These are phyloP conservation scores for Leccinum aurantiacum DNA, from an alignment of 768 basidiomycete species.

Conservation along the genomic window DNA sequence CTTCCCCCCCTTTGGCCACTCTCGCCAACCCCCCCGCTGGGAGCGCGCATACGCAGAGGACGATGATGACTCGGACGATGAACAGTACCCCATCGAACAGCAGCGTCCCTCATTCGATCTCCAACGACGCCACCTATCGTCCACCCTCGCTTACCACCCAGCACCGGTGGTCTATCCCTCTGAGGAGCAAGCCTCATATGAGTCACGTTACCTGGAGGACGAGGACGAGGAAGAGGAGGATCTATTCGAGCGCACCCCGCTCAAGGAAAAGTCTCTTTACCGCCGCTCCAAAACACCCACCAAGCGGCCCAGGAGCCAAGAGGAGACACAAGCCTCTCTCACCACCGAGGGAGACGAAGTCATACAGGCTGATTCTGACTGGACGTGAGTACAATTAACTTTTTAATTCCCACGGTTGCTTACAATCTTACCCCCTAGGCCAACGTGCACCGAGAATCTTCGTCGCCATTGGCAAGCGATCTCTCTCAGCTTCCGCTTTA, in stretches of 20 bases:
- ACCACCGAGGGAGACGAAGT: slow-evolving; percentile 8
- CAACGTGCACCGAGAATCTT: slow-evolving; percentile 55
- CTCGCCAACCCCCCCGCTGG: slow-evolving; percentile 34
- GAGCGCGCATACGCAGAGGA: slow-evolving; percentile 34
- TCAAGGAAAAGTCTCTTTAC: slow-evolving; percentile 28
- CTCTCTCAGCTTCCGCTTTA: slow-evolving; percentile 53
- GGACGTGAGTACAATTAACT: slow-evolving; percentile 30
- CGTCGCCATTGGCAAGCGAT: slow-evolving; percentile 63
- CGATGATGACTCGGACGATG: slow-evolving; percentile 31
- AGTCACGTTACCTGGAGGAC: slow-evolving; percentile 27
- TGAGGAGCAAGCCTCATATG: slow-evolving; percentile 34
- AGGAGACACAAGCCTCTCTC: slow-evolving; percentile 19
- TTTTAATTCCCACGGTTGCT: neutral
- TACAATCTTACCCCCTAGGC: slow-evolving; percentile 36
- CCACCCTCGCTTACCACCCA: slow-evolving; percentile 20
- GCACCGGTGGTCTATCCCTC: slow-evolving; percentile 25
- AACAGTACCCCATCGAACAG: slow-evolving; percentile 22
- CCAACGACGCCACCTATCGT: slow-evolving; percentile 27
- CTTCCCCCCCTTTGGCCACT: slow-evolving; percentile 45
- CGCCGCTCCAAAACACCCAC: slow-evolving; percentile 21
- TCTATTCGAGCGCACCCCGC: slow-evolving; percentile 19
- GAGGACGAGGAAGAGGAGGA: slow-evolving; percentile 29
- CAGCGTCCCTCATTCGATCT: slow-evolving; percentile 20
- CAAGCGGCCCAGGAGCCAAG: slow-evolving; percentile 14
- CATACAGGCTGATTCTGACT: slow-evolving; percentile 27